Percentiles rank a stretch among this genome's conserved stretches.
phyloP scores from a whole-genome alignment of 2,329 filamentous ascomycete species.

The Cladophialophora bantiana region DNA sequence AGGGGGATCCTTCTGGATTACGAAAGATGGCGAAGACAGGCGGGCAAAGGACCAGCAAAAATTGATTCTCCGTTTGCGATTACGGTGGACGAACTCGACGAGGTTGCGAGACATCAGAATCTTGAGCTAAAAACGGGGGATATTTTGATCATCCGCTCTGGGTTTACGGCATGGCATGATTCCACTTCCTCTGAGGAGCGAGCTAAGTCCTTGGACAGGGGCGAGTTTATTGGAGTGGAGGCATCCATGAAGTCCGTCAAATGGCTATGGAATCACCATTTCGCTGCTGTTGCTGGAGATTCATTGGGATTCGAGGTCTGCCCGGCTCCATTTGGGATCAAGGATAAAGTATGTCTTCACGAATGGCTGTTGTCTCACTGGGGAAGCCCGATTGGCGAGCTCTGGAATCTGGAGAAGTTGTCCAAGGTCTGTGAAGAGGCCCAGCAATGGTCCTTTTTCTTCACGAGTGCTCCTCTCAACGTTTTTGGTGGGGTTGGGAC shows the following conservation, averaged over 20 bases:
- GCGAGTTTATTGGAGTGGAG: conserved; percentile 39
- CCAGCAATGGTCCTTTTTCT: conserved; percentile 54
- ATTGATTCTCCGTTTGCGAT: conserved; percentile 48
- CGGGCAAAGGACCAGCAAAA: conserved; percentile 43
- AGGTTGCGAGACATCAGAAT: conserved; percentile 27
- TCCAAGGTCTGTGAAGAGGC: conserved; percentile 44
- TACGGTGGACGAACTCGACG: conserved; percentile 30
- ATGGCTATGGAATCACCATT: conserved; percentile 46
- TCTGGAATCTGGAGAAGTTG: conserved; percentile 49
- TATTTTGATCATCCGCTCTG: conserved; percentile 38
- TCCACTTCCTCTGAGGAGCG: background rate
- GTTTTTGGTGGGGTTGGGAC: conserved; percentile 32
- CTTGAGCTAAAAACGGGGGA: conserved; percentile 35
- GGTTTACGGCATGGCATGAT: conserved; percentile 32
- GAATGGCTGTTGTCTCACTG: conserved; percentile 38
- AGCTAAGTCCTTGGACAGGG: background rate
- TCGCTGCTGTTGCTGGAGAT: conserved; percentile 45
- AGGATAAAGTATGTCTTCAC: conserved; percentile 20
- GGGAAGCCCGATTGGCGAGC: conserved; percentile 40
- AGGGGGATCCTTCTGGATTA: conserved; percentile 57
- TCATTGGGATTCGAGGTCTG: conserved; percentile 41
- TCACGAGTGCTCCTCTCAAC: conserved; percentile 47
- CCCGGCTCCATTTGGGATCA: conserved; percentile 1
- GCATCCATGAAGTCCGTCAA: conserved; percentile 42
- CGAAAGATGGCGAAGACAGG: conserved; percentile 50